A percentile compares a stretch with the other conserved stretches of the same genome.
These are phyloP conservation scores for Saposhnikovia divaricata DNA, from an alignment of 129 eudicot species.

Conservation along the genomic window DNA sequence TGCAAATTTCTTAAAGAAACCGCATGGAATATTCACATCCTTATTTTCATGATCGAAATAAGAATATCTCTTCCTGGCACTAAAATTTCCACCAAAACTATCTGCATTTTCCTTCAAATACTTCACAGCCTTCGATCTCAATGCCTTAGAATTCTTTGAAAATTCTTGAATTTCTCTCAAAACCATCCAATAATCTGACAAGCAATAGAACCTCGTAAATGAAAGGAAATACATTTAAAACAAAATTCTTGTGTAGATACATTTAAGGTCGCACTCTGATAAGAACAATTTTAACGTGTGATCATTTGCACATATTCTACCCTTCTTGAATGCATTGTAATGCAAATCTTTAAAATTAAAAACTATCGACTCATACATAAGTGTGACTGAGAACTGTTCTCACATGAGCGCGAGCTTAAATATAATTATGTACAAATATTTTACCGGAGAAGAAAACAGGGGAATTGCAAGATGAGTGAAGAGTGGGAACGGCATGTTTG, in stretches of 20 bases:
- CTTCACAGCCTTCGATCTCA: constrained; percentile 28
- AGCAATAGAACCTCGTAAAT: constrained; percentile 9
- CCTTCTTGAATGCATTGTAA: too few relatives aligned
- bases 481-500: constrained; percentile 59
- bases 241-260: neutral
- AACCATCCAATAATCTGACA: constrained; percentile 50
- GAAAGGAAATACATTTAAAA: neutral
- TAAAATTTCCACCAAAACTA: constrained; percentile 67
- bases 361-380: too few relatives aligned
- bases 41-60: constrained; percentile 40
- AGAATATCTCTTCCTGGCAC: constrained; percentile 37
- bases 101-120: constrained; percentile 43
- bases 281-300: neutral
- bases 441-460: constrained; percentile 71
- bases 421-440: neutral
- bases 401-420: too few relatives aligned
- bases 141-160: constrained; percentile 19
- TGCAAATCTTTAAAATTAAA: too few relatives aligned
- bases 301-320: too few relatives aligned
- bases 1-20: constrained; percentile 54
- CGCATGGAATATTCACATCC: constrained; percentile 62
- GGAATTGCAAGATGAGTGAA: constrained; percentile 55
- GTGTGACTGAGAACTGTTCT: too few relatives aligned
- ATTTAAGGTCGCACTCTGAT: neutral
- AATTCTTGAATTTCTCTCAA: constrained; percentile 36